These are phyloP conservation scores for Globisporangium cederbergense DNA, from an alignment of 352 stramenopile genomes.

Conservation along the genomic window DNA sequence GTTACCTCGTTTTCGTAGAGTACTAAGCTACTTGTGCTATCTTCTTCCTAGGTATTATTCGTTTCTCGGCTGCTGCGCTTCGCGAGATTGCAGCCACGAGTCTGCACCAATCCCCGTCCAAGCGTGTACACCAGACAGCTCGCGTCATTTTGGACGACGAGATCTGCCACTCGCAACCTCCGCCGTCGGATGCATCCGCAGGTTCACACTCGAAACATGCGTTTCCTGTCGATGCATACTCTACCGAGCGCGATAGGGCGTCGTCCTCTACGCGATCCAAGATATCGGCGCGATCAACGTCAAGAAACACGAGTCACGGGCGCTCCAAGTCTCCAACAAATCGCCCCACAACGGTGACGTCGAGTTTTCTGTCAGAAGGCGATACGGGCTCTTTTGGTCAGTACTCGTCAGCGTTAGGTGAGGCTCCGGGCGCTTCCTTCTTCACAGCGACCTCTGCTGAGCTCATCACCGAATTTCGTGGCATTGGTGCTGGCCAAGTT, in stretches of 20 bases:
- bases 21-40: neutral
- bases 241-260: constrained; percentile 2
- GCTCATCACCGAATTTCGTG: constrained; percentile 21
- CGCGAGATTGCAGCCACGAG: constrained; percentile 58
- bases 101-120: constrained; percentile 55
- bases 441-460: constrained; percentile 36
- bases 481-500: constrained; percentile 2
- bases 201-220: neutral
- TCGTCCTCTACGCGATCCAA: constrained; percentile 12
- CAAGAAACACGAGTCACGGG: constrained; percentile 19
- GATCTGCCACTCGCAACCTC: constrained; percentile 9
- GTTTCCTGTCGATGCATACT: neutral
- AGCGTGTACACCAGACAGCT: constrained; percentile 56
- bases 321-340: constrained; percentile 34
- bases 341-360: constrained; percentile 21
- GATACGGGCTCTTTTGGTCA: constrained; percentile 31
- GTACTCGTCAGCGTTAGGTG: constrained; percentile 23
- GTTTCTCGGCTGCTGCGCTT: constrained; percentile 52
- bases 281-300: neutral
- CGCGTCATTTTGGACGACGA: constrained; percentile 65
- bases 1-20: neutral
- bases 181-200: neutral
- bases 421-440: constrained; percentile 22
- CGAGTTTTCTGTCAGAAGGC: constrained; percentile 1
- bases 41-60: constrained; percentile 44